Evolutionary conservation across 441 rosid genomes (phyloP), one percentile per base, ranked within the genome.

Genomic region (Populus hybrid): DNA sequence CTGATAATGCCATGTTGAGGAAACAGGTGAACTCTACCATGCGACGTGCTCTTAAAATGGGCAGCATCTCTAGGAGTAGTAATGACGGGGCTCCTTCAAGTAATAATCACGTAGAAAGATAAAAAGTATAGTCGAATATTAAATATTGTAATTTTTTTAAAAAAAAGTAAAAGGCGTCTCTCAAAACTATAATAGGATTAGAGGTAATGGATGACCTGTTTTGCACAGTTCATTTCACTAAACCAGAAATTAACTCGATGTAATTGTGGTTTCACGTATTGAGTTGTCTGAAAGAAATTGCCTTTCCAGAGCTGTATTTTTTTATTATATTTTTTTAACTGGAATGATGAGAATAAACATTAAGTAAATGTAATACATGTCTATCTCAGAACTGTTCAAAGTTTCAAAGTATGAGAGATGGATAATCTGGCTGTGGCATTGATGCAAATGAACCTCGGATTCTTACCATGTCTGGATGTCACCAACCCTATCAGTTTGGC

Each of bases 1-100:
- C 85, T 1, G 89, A 87, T 72, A 97, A 89, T 42, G 94, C 90
- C 0, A 91, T 85, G 36, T 57, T 93, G 85, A 85, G 97, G 82
- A 93, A 86, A 85, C 93, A 88, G 83, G 92, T 93, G 74, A 93
- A 91, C 81, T 80, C 86, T 71, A 72, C 83, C 18, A 78, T 87
- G 71, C 89, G 85, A 0, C 86, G 79, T 74, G 89, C 87, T 75
- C 80, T 90, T 42, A 86, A 79, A 79, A 77, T 72, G 26, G 84
- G 83, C 80, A 46, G 71, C 36, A 64, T 83, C 3, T 76, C 82
- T 14, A 79, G 74, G 70, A 80, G 82, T 64, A 80, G 78, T 7
- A 80, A 78, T 0, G 85, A 75, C 30, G 76, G 80, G 12, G 65
- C 89, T 73, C 7, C 75, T 0, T 26, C 67, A 40, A 77, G 78